Conservation (phyloP, 441 rosid genomes). For the Gossypium schwendimanii region DNA sequence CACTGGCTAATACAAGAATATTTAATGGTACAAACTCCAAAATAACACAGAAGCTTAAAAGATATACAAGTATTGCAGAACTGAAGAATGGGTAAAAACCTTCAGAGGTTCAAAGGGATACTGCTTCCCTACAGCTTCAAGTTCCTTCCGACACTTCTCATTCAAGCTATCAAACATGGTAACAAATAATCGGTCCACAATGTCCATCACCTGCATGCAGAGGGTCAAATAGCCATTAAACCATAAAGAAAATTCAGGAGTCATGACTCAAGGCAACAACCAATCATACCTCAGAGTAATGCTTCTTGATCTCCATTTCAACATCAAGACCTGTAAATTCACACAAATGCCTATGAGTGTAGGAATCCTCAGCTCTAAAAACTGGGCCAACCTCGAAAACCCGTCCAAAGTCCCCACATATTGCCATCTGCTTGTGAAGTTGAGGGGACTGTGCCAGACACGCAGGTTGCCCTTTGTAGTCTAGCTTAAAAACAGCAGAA, state of each 20-base stretch:
- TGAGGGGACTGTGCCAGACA: conserved; percentile 74
- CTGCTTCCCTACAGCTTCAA: conserved; percentile 66
- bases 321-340: conserved; percentile 83
- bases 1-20: not conserved
- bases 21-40: not conserved
- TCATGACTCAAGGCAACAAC: conserved; percentile 10
- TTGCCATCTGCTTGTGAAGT: conserved; percentile 65
- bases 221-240: conserved; percentile 15
- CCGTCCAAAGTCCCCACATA: conserved; percentile 49
- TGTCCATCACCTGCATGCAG: conserved; percentile 65
- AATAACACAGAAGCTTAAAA: not conserved
- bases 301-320: conserved; percentile 77
- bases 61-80: conserved; percentile 5
- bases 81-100: conserved; percentile 31
- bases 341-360: conserved; percentile 71
- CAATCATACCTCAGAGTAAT: conserved; percentile 64
- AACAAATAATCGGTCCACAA: conserved; percentile 67
- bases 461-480: conserved; percentile 61
- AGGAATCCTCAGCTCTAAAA: conserved; percentile 65
- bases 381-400: conserved; percentile 64
- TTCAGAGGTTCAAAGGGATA: conserved; percentile 77
- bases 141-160: conserved; percentile 57
- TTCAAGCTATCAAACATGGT: conserved; percentile 62
- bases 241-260: not conserved
- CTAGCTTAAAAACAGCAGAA: conserved; percentile 80